These are phyloP conservation scores for Chalaropsis thielavioides DNA, from an alignment of 2,329 filamentous ascomycete species.

Conservation along the genomic window DNA sequence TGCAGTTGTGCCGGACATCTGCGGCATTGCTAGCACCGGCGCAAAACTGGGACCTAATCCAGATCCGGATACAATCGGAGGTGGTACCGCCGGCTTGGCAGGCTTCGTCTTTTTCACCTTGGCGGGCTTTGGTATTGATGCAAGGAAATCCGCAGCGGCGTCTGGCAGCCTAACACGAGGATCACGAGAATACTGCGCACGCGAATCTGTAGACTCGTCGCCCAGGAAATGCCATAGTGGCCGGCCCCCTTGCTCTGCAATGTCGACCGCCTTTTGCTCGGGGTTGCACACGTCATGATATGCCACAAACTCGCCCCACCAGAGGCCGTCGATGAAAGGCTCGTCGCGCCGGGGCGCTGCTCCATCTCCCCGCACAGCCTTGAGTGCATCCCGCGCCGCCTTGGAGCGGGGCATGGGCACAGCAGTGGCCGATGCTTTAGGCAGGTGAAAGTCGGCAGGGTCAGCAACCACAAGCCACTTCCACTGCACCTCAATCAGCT, in stretches of 20 bases:
- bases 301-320: constrained; percentile 68
- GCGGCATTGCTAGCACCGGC: background rate
- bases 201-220: constrained; percentile 73
- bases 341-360: constrained; percentile 52
- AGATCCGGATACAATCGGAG: background rate
- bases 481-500: constrained; percentile 66
- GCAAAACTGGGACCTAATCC: no score
- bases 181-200: constrained; percentile 80
- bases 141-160: constrained; percentile 55
- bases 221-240: constrained; percentile 76
- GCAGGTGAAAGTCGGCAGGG: constrained; percentile 52
- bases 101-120: constrained; percentile 24
- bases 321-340: constrained; percentile 50
- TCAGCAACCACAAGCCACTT: constrained; percentile 69
- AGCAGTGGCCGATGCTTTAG: constrained; percentile 60
- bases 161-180: constrained; percentile 45
- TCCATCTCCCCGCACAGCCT: constrained; percentile 47
- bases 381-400: constrained; percentile 44
- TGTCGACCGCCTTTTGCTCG: constrained; percentile 16
- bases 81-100: background rate
- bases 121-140: constrained; percentile 45
- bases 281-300: constrained; percentile 29
- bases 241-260: constrained; percentile 31
- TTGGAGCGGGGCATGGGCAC: constrained; percentile 52
- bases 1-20: background rate